Percentiles rank a stretch among this genome's conserved stretches.
Evolutionary conservation across 768 basidiomycete genomes (phyloP).

Genomic region (Russula earlei): DNA sequence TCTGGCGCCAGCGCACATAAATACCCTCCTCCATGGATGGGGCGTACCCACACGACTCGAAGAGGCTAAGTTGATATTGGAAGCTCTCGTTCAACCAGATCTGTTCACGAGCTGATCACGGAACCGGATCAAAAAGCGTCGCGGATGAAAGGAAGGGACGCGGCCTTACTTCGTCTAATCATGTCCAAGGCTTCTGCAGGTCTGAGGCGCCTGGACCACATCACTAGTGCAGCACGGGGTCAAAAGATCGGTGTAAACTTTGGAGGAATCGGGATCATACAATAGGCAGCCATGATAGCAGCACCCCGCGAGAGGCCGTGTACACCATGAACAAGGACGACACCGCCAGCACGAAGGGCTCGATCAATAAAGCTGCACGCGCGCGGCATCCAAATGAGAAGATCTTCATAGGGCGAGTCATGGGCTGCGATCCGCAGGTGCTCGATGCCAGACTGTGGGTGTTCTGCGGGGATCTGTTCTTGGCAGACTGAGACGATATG

Average conservation of each 20-base stretch:
- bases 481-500: slow-evolving; percentile 67
- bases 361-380: slow-evolving; percentile 21
- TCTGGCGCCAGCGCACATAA: slow-evolving; percentile 19
- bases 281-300: slow-evolving; percentile 21
- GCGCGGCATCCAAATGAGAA: slow-evolving; percentile 21
- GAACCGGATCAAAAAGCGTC: neutral
- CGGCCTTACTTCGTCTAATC: slow-evolving; percentile 15
- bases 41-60: slow-evolving; percentile 19
- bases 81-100: slow-evolving; percentile 19
- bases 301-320: slow-evolving; percentile 21
- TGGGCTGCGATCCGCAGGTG: slow-evolving; percentile 50
- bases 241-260: neutral
- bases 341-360: slow-evolving; percentile 18
- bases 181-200: slow-evolving; percentile 14
- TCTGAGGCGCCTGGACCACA: slow-evolving; percentile 18
- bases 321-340: slow-evolving; percentile 21
- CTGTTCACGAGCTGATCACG: slow-evolving; percentile 16
- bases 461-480: slow-evolving; percentile 58
- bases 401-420: slow-evolving; percentile 17
- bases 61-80: slow-evolving; percentile 17
- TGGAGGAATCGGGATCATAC: neutral
- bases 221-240: slow-evolving; percentile 6
- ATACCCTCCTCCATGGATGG: slow-evolving; percentile 18
- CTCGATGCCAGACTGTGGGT: slow-evolving; percentile 54
- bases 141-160: neutral